A percentile compares a stretch with the other conserved stretches of the same genome.
phyloP scores from a whole-genome alignment of 2,329 filamentous ascomycete genomes.

The Phialophora expanda region DNA sequence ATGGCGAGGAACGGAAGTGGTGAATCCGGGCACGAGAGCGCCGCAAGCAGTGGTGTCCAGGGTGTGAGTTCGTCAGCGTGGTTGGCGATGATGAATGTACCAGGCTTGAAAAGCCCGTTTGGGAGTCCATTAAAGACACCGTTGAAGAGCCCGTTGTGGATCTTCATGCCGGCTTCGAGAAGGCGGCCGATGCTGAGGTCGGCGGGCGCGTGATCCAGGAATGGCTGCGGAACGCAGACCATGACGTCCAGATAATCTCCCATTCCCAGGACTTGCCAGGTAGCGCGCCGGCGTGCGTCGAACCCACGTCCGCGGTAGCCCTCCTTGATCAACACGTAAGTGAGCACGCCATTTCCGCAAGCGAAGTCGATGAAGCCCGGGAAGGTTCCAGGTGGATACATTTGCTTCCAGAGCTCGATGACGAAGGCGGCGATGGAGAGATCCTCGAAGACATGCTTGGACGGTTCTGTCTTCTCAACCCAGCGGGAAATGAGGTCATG shows the following conservation, averaged over 20 bases:
- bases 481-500: slow-evolving; percentile 72
- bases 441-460: slow-evolving; percentile 95
- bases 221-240: slow-evolving; percentile 64
- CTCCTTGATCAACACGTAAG: slow-evolving; percentile 79
- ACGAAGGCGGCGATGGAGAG: slow-evolving; percentile 88
- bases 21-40: slow-evolving; percentile 59
- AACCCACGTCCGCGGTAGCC: slow-evolving; percentile 89
- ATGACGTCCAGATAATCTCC: slow-evolving; percentile 59
- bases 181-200: slow-evolving; percentile 8
- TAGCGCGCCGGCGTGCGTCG: slow-evolving; percentile 83
- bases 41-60: slow-evolving; percentile 90
- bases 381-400: slow-evolving; percentile 71
- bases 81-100: slow-evolving; percentile 94
- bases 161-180: neutral
- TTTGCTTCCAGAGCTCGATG: slow-evolving; percentile 85
- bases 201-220: slow-evolving; percentile 42
- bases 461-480: slow-evolving; percentile 84
- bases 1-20: slow-evolving; percentile 86
- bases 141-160: slow-evolving; percentile 19
- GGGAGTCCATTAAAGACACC: slow-evolving; percentile 37
- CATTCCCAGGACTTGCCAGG: slow-evolving; percentile 73
- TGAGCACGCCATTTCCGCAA: slow-evolving; percentile 90
- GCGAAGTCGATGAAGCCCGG: slow-evolving; percentile 95
- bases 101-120: slow-evolving; percentile 69
- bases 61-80: slow-evolving; percentile 95